A percentile compares a stretch with the other conserved stretches of the same genome.
phyloP scores from a whole-genome alignment of 768 basidiomycete species.

The Lentinula aciculospora region DNA sequence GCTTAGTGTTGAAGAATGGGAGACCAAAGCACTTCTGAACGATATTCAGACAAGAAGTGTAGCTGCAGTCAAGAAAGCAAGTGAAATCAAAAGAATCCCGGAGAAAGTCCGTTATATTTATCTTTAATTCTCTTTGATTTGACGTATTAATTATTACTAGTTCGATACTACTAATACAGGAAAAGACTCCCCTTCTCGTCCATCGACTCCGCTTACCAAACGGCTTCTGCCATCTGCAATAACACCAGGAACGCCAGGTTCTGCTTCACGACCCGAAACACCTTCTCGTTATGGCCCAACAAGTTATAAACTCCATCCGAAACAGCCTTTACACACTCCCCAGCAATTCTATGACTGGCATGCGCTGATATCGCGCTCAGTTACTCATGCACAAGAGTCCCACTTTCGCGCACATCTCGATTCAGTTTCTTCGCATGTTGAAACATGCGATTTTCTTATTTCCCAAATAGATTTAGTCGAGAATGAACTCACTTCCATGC shows the following conservation, averaged over 20 bases:
- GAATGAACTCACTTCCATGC: slow-evolving; percentile 70
- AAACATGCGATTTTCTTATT: slow-evolving; percentile 72
- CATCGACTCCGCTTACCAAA: slow-evolving; percentile 32
- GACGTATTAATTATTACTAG: neutral
- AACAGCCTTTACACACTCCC: slow-evolving; percentile 77
- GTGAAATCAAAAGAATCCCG: slow-evolving; percentile 60
- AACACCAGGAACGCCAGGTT: slow-evolving; percentile 9
- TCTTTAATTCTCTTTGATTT: neutral
- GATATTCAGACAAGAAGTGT: slow-evolving; percentile 69
- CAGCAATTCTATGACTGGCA: slow-evolving; percentile 99
- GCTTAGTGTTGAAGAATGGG: slow-evolving; percentile 88
- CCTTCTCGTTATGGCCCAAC: slow-evolving; percentile 28
- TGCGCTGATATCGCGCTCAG: slow-evolving; percentile 79
- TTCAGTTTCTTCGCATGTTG: slow-evolving; percentile 68
- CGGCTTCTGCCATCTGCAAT: slow-evolving; percentile 22
- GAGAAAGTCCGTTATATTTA: slow-evolving; percentile 51
- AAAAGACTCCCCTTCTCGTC: slow-evolving; percentile 23
- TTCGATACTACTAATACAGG: slow-evolving; percentile 19
- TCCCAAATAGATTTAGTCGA: slow-evolving; percentile 71
- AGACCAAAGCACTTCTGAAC: slow-evolving; percentile 68
- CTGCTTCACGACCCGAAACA: slow-evolving; percentile 34
- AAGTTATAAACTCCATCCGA: slow-evolving; percentile 63
- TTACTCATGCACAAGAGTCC: slow-evolving; percentile 90
- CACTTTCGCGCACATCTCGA: slow-evolving; percentile 85
- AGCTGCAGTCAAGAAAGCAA: slow-evolving; percentile 51